phyloP scores from a whole-genome alignment of 495 filamentous ascomycete genomes.

The Talaromyces thailandensis region DNA sequence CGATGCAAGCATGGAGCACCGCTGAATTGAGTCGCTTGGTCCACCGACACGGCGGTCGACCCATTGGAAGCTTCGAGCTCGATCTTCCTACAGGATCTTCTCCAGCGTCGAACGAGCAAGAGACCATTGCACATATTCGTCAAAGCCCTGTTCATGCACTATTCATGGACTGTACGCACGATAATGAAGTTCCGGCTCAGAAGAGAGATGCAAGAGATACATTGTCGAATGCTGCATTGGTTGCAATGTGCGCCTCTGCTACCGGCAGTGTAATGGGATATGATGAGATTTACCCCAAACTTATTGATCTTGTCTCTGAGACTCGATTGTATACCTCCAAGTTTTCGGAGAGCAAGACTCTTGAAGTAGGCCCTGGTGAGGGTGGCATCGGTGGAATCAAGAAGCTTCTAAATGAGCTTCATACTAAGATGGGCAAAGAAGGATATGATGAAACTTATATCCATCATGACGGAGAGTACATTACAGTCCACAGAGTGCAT shows the following conservation, averaged over 20 bases:
- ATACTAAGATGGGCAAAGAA: slow-evolving; percentile 87
- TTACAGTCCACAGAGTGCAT: slow-evolving; percentile 93
- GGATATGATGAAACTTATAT: slow-evolving; percentile 93
- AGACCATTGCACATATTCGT: slow-evolving; percentile 65
- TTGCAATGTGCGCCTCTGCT: slow-evolving; percentile 89
- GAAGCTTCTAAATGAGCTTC: slow-evolving; percentile 84
- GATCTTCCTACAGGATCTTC: slow-evolving; percentile 45
- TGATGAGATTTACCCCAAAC: slow-evolving; percentile 88
- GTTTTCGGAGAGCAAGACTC: slow-evolving; percentile 47
- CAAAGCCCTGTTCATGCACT: slow-evolving; percentile 80
- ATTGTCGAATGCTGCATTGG: slow-evolving; percentile 88
- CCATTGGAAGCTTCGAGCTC: slow-evolving; percentile 92
- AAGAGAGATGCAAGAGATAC: slow-evolving; percentile 94
- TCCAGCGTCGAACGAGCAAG: slow-evolving; percentile 26
- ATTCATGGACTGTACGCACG: slow-evolving; percentile 99
- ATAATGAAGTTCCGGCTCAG: slow-evolving; percentile 94
- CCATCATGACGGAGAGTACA: slow-evolving; percentile 90
- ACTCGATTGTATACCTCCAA: slow-evolving; percentile 69
- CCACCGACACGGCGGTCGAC: slow-evolving; percentile 86
- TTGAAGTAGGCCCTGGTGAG: slow-evolving; percentile 53
- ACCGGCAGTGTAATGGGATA: slow-evolving; percentile 98
- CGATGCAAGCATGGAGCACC: slow-evolving; percentile 97
- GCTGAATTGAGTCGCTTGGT: slow-evolving; percentile 84
- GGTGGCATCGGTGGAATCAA: slow-evolving; percentile 84
- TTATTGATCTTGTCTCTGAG: slow-evolving; percentile 86